These are phyloP conservation scores for Lachnellula suecica DNA, from an alignment of 2,329 filamentous ascomycete genomes.

Conservation along the genomic window DNA sequence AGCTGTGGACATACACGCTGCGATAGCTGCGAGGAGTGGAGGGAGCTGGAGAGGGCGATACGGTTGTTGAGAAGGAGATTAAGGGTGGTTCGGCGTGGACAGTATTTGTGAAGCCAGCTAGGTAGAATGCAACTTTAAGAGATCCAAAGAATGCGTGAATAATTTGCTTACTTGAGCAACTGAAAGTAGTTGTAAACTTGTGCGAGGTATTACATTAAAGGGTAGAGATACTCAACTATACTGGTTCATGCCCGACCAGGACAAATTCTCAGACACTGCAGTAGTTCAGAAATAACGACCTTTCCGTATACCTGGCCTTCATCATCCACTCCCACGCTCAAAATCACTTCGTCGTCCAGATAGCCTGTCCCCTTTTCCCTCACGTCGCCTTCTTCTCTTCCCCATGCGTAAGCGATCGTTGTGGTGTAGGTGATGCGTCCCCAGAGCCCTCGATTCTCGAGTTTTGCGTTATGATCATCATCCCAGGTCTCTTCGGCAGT, in stretches of 20 bases:
- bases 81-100: neutral
- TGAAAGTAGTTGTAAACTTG: neutral
- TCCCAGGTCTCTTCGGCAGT: slow-evolving; percentile 35
- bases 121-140: no score
- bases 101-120: neutral
- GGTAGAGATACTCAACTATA: neutral
- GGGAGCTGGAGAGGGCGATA: neutral
- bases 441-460: slow-evolving; percentile 20
- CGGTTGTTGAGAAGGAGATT: neutral
- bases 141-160: no score
- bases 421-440: slow-evolving; percentile 40
- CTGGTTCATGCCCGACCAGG: slow-evolving; percentile 46
- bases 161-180: neutral
- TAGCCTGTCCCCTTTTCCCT: slow-evolving; percentile 35
- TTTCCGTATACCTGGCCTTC: slow-evolving; percentile 34
- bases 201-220: neutral
- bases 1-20: neutral
- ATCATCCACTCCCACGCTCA: slow-evolving; percentile 39
- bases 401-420: slow-evolving; percentile 38
- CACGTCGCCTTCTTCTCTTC: slow-evolving; percentile 31
- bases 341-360: slow-evolving; percentile 39
- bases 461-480: slow-evolving; percentile 21
- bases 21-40: neutral
- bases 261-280: slow-evolving; percentile 38
- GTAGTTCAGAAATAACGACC: slow-evolving; percentile 32